Evolutionary conservation across 805 yeast species (phyloP).

Genomic region (Teunomyces pallodes): DNA sequence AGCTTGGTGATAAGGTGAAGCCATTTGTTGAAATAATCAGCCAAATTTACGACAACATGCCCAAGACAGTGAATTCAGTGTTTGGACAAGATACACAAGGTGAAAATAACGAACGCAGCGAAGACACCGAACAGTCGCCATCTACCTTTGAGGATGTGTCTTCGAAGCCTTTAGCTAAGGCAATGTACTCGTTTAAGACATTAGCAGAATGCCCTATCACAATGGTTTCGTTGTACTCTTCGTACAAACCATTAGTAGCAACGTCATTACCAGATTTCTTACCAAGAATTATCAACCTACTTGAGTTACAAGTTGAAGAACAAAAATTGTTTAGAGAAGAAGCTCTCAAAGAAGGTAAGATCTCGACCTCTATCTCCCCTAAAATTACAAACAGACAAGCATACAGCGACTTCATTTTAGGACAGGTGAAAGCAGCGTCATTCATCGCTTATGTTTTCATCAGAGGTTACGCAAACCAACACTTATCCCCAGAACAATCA

Average conservation of each 20-base stretch:
- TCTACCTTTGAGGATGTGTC: constrained; percentile 32
- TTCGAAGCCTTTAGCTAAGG: constrained; percentile 54
- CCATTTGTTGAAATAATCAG: constrained; percentile 76
- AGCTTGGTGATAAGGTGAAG: constrained; percentile 66
- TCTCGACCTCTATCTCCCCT: constrained; percentile 71
- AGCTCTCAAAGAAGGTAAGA: constrained; percentile 54
- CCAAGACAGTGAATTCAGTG: constrained; percentile 66
- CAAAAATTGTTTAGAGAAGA: constrained; percentile 48
- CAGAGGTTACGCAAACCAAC: constrained; percentile 72
- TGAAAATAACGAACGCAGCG: constrained; percentile 7
- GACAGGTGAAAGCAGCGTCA: constrained; percentile 95
- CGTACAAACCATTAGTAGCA: constrained; percentile 74
- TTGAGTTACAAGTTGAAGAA: constrained; percentile 76
- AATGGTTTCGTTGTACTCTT: constrained; percentile 86
- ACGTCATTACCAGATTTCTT: constrained; percentile 71
- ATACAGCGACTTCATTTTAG: constrained; percentile 83
- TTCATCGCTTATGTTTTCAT: constrained; percentile 89
- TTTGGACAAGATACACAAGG: constrained; percentile 34
- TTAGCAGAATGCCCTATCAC: constrained; percentile 96
- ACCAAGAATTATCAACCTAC: constrained; percentile 74
- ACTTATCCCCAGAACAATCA: constrained; percentile 41
- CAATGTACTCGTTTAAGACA: constrained; percentile 83
- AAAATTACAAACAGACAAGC: constrained; percentile 71
- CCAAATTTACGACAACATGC: constrained; percentile 76
- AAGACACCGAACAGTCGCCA: constrained; percentile 29